Percentiles rank a stretch among this genome's conserved stretches.
Conservation (phyloP, 306 rosid species). For the Alnus rubra region DNA sequence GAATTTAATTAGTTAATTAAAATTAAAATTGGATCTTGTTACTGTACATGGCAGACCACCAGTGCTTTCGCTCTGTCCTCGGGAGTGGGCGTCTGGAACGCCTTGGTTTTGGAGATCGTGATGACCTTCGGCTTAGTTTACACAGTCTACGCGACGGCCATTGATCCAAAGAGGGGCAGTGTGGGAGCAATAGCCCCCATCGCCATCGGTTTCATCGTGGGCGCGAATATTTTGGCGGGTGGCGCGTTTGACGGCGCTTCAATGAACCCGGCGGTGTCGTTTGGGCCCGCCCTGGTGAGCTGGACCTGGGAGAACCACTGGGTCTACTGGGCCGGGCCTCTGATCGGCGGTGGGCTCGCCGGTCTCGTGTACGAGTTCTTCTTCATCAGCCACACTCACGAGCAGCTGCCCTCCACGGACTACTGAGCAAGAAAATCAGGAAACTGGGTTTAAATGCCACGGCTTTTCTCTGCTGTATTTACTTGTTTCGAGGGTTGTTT, state of each 20-base stretch:
- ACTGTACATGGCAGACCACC: constrained; percentile 42
- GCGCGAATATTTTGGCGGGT: constrained; percentile 79
- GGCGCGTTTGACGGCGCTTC: constrained; percentile 89
- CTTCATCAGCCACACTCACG: constrained; percentile 66
- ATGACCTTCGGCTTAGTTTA: constrained; percentile 90
- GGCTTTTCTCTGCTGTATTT: constrained; percentile 13
- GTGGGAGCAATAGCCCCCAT: constrained; percentile 79
- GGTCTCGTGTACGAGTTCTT: constrained; percentile 59
- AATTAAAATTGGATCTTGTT: neutral
- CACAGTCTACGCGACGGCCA: constrained; percentile 88
- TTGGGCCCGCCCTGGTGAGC: constrained; percentile 81
- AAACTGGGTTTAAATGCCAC: neutral
- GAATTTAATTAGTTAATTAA: too few relatives aligned
- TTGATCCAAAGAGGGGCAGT: constrained; percentile 78
- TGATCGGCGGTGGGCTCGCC: constrained; percentile 75
- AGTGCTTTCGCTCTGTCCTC: constrained; percentile 55
- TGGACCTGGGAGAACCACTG: constrained; percentile 81
- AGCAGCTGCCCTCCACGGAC: constrained; percentile 57
- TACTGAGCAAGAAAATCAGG: constrained; percentile 24
- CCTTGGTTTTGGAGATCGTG: constrained; percentile 78
- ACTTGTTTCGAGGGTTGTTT: constrained; percentile 10
- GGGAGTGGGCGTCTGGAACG: constrained; percentile 73
- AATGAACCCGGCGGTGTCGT: constrained; percentile 92
- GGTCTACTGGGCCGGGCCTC: constrained; percentile 94
- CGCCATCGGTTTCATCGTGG: constrained; percentile 93